Evolutionary conservation across 257 asterid genomes (phyloP), one percentile per base, ranked within the genome.

Genomic region (Anisodus tanguticus): DNA sequence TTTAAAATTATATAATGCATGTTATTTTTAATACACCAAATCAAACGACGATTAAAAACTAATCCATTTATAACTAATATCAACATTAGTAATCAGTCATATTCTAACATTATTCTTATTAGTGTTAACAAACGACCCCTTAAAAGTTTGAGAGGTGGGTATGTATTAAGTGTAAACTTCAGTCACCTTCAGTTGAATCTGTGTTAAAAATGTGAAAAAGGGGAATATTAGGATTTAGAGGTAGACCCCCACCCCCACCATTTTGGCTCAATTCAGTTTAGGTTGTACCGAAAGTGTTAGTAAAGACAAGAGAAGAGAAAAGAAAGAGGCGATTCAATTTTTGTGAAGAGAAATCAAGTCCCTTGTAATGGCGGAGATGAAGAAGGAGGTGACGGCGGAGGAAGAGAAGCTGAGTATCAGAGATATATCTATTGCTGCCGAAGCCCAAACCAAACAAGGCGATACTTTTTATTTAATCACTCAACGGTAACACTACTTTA

Each of bases 401-500:
- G 96, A 95, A 71, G 98, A 97, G 92, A 97, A 97, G 93, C 90
- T 87, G 55, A 78, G 88, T 78, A 90, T 97, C 76, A 90, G 97
- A 88, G 98, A 93, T 90, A 89, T 93, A 80, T 85, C 98, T 79
- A 88, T 88, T 22, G 88, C 96, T 84, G 92, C 98, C 78, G 98
- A 95, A 91, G 89, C 97, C 80, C 95, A 90, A 83, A 90, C 97
- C 81, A 95, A 93, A 87, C 93, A 90, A 87, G 97, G 98, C 86
- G 98, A 93, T 81, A 89, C 91, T 83, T 97, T 97, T 87, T 95
- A 90, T 91, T 89, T 95, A 88, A 91, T 97, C 86, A 95, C 94
- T 78, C 97, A 91, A 84, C 93, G 98, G 99, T 92, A 71, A 58
- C 55, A 84, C 64, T 49, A 8, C 39, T 47, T 53, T 79, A 26